Evolutionary conservation across 129 eudicot species (phyloP), one percentile per base, ranked within the genome.

Genomic region (Helichrysum umbraculigerum): DNA sequence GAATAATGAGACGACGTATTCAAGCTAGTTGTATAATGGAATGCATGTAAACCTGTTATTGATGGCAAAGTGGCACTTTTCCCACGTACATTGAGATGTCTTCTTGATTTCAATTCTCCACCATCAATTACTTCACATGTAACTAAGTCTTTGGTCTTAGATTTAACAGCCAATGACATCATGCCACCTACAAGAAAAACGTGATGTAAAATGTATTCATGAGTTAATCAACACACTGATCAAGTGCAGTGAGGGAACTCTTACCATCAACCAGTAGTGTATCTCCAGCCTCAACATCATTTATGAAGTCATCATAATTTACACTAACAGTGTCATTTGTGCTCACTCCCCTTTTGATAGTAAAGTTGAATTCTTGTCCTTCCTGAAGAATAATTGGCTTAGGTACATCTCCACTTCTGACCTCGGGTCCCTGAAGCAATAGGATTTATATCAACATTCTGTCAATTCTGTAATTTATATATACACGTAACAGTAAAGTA

Each of bases 41-140:
- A 50, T 57, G 69, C 7, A 76, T 21, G 42, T 66, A 62, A 70
- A 93, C 98, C 97, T 82, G 97, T 94, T 81, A 91, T 94, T 72
- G 98, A 94, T 70, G 98, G 98, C 67, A 94, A 84, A 80, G 87
- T 94, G 62, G 98, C 98, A 84, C 98, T 94, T 85, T 91, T 91
- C 59, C 98, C 98, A 10, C 97, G 93, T 67, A 91, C 98, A 65
- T 94, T 94, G 58, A 94, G 79, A 81, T 94, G 98, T 50, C 97
- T 83, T 77, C 98, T 91, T 69, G 98, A 94, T 74, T 94, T 94
- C 63, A 94, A 66, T 76, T 94, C 98, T 71, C 98, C 98, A 21
- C 98, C 98, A 69, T 94, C 98, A 79, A 94, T 63, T n/a, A 94
- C 97, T 73, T 82, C 71, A 78, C 98, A 94, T 67, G 87, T 89